Evolutionary conservation across 148 eudicot genomes (phyloP), one percentile per base, ranked within the genome.

Genomic region (Cornus controversa): DNA sequence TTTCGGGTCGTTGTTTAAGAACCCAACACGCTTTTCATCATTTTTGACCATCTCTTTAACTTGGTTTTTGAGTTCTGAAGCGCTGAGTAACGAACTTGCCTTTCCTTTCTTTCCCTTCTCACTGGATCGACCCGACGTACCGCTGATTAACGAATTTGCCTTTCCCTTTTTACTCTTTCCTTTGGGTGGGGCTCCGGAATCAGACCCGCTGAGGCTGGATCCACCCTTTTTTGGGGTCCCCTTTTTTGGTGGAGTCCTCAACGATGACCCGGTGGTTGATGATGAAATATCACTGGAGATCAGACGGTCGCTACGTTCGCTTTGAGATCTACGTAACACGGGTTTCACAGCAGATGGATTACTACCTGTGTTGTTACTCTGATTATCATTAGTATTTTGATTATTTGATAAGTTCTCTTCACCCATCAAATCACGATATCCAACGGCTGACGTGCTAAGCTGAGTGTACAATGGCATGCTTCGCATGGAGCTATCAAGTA

Each of bases 391-490:
- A 54, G n/a, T n/a, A n/a, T 6, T 14, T 9, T 75, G 70, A 2
- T 77, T 68, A 26, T 69, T 13, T 31, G 54, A 82, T 3, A 62
- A 47, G 1, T 78, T 81, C 27, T 80, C 85, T 40, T 87, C 86
- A 7, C 83, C 85, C 88, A 91, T 88, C 25, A 91, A 70, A 66
- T 83, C 84, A 1, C 86, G 91, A 42, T 73, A 91, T 58, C 96
- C 93, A 13, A 91, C 88, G 1, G 93, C 96, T 0, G 93, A 91
- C 0, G 86, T 42, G 72, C 85, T 74, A 0, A 87, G 82, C 14
- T 87, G 90, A 10, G 80, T 86, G 81, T 90, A 91, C 47, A 91
- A 70, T 0, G 93, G 93, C 96, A 91, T 89, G 86, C 93, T 89
- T 10, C 91, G 74, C 93, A 86, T 86, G 5, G 92, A 82, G 64